phyloP scores from a whole-genome alignment of 495 filamentous ascomycete species.

The Tuber magnatum region DNA sequence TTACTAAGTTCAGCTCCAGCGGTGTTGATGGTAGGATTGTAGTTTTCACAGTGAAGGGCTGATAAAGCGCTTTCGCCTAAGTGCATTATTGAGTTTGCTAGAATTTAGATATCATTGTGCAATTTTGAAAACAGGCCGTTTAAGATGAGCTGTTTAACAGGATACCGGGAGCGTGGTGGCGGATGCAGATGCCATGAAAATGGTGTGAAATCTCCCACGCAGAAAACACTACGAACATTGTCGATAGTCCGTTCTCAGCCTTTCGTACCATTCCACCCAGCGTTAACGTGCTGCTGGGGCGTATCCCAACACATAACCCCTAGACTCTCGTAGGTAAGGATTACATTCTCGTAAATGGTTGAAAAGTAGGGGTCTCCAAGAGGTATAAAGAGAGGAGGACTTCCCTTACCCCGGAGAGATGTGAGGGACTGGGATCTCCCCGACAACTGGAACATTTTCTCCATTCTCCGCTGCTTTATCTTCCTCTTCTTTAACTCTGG shows the following conservation, averaged over 20 bases:
- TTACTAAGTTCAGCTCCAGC: slow-evolving; percentile 68
- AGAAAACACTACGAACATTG: background rate
- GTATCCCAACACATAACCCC: background rate
- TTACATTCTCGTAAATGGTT: background rate
- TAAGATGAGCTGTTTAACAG: background rate
- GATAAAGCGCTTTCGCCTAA: background rate
- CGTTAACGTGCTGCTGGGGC: background rate
- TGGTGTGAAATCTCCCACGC: background rate
- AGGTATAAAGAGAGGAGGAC: background rate
- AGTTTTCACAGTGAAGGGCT: slow-evolving; percentile 54
- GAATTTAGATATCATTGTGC: background rate
- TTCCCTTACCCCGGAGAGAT: background rate
- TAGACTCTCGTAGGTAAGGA: background rate
- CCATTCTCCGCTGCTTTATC: background rate
- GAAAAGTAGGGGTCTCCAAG: background rate
- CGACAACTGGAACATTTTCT: background rate
- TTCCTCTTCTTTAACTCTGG: background rate
- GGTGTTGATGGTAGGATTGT: slow-evolving; percentile 89
- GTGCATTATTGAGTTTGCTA: background rate
- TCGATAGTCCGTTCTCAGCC: background rate
- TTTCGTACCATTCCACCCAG: background rate
- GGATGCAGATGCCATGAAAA: background rate
- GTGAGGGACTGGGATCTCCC: background rate
- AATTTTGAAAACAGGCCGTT: background rate
- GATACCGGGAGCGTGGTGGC: background rate